A percentile compares a stretch with the other conserved stretches of the same genome.
Conservation (phyloP, 192 early-diverging fungal species). For the Obelidium mucronatum region DNA sequence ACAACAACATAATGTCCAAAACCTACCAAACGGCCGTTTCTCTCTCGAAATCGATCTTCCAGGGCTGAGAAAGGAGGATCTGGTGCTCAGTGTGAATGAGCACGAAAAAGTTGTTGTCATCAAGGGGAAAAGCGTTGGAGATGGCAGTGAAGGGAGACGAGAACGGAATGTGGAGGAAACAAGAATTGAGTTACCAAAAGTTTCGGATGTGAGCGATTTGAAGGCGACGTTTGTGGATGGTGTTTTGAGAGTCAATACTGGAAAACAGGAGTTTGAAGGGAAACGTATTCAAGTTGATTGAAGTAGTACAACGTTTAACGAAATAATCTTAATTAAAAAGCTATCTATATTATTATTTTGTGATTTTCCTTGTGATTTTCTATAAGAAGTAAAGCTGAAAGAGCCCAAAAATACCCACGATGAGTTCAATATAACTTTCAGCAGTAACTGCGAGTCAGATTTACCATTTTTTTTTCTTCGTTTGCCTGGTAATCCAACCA, state of each 20-base stretch:
- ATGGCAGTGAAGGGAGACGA: not conserved
- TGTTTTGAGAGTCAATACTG: slow-evolving; percentile 4
- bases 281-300: slow-evolving; percentile 7
- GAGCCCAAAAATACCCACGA: too few relatives aligned
- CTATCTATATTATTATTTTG: too few relatives aligned
- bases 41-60: slow-evolving; percentile 20
- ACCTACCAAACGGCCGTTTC: slow-evolving; percentile 18
- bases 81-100: not conserved
- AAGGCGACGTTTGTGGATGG: slow-evolving; percentile 18
- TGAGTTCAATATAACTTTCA: too few relatives aligned
- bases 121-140: not conserved
- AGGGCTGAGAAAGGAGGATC: slow-evolving; percentile 2
- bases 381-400: too few relatives aligned
- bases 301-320: too few relatives aligned
- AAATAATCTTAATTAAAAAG: too few relatives aligned
- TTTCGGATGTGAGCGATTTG: slow-evolving; percentile 14
- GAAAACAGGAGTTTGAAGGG: slow-evolving; percentile 11
- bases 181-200: slow-evolving; percentile 7
- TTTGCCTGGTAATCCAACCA: too few relatives aligned
- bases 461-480: too few relatives aligned
- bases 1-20: slow-evolving; percentile 3
- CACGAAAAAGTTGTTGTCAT: slow-evolving; percentile 2
- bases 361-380: too few relatives aligned
- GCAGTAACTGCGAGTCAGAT: too few relatives aligned
- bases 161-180: not conserved